Conservation (phyloP, 805 yeast genomes). For the Diddensiella transvaalensis region DNA sequence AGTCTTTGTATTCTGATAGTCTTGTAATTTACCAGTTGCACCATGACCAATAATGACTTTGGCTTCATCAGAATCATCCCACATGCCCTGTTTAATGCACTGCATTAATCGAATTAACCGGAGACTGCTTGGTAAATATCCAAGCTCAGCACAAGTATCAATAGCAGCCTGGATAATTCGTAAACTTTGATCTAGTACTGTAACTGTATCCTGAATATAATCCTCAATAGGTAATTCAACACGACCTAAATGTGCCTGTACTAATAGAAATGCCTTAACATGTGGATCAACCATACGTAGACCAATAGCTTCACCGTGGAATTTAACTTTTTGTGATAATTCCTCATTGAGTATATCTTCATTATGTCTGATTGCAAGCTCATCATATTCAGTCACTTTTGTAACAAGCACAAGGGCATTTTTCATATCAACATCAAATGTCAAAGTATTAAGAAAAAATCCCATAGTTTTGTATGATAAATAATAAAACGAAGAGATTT, state of each 20-base stretch:
- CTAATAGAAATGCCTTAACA: constrained; percentile 66
- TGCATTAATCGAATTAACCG: constrained; percentile 69
- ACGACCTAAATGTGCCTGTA: constrained; percentile 70
- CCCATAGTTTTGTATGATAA: constrained; percentile 87
- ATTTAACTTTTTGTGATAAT: constrained; percentile 68
- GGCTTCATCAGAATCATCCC: constrained; percentile 44
- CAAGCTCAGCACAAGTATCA: constrained; percentile 84
- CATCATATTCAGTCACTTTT: constrained; percentile 77
- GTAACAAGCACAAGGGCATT: constrained; percentile 60
- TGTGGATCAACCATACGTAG: constrained; percentile 80
- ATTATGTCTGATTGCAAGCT: constrained; percentile 85
- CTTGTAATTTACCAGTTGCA: background rate
- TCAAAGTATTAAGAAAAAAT: constrained; percentile 53
- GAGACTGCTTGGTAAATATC: constrained; percentile 60
- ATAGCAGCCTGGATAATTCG: constrained; percentile 91
- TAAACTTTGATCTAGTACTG: constrained; percentile 89
- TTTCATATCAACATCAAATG: constrained; percentile 47
- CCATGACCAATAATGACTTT: background rate
- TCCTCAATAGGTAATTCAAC: constrained; percentile 89
- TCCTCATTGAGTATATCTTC: constrained; percentile 85
- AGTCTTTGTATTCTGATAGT: constrained; percentile 5
- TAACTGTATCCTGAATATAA: constrained; percentile 87
- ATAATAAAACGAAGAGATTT: constrained; percentile 87
- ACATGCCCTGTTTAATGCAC: constrained; percentile 80
- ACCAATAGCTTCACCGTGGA: constrained; percentile 40